phyloP scores from a whole-genome alignment of 495 filamentous ascomycete species.

The Xylaria intraflava region DNA sequence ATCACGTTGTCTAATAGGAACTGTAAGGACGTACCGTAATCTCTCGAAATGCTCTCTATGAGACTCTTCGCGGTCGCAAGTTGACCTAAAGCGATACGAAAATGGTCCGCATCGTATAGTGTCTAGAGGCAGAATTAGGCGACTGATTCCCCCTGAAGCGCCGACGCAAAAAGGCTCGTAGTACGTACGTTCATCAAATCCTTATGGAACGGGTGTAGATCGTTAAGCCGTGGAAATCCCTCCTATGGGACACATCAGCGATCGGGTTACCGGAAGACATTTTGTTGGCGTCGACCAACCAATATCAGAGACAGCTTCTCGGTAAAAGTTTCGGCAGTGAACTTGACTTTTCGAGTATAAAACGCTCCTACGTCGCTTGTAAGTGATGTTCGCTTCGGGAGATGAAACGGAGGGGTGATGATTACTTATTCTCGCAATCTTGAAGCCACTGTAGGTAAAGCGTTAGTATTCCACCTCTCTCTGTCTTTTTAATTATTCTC shows the following conservation, averaged over 20 bases:
- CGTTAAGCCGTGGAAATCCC: slow-evolving; percentile 87
- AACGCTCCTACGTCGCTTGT: slow-evolving; percentile 50
- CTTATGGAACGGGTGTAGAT: slow-evolving; percentile 94
- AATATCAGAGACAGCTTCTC: slow-evolving; percentile 63
- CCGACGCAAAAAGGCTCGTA: neutral
- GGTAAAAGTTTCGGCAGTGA: slow-evolving; percentile 92
- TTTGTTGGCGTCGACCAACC: neutral
- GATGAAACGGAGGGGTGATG: neutral
- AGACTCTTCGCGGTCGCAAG: slow-evolving; percentile 92
- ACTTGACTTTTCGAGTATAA: slow-evolving; percentile 98
- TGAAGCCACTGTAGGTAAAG: slow-evolving; percentile 62
- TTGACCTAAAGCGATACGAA: slow-evolving; percentile 92
- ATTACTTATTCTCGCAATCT: slow-evolving; percentile 77
- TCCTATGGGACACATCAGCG: slow-evolving; percentile 59
- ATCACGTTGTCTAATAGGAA: slow-evolving; percentile 35
- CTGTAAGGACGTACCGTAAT: slow-evolving; percentile 70
- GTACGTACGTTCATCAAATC: slow-evolving; percentile 38
- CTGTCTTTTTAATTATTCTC: too few relatives aligned
- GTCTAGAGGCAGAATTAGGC: slow-evolving; percentile 53
- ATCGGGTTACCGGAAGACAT: too few relatives aligned
- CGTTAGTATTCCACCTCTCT: neutral
- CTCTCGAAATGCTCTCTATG: slow-evolving; percentile 89
- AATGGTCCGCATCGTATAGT: slow-evolving; percentile 95
- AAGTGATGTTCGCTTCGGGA: neutral
- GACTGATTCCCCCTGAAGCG: slow-evolving; percentile 21